Base-by-base conservation (phyloP, 1,284 basidiomycete species). In the Ganoderma meredithae region DNA sequence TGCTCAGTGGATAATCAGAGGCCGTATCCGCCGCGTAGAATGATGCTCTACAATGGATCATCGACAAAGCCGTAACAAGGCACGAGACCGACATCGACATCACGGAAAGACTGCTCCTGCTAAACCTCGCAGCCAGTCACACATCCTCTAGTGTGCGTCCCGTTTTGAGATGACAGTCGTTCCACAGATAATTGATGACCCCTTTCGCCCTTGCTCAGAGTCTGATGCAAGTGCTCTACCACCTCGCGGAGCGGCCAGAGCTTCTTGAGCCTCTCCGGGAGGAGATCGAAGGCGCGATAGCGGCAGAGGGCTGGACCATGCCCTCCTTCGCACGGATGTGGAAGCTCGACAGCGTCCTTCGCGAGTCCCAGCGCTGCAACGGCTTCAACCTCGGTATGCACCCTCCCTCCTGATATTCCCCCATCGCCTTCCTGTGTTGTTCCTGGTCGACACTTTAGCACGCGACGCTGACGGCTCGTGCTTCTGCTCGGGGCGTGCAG, bases 321-420 rank as follows among this genome's bases (percentile, higher is more conserved):
- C 72, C 66, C 0, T 78, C 81, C 0, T 65, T 86, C 40, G 75
- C 69, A 43, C 81, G 80, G 63, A 83, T 86, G 82, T 72, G 71
- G 60, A 83, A 81, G 67, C 62, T 85, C 1, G 85, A 87, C 72
- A 86, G 85, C 69, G 84, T 86, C 72, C 39, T 87, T 22, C 80
- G 77, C 58, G 85, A 87, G 71, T 76, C 78, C 1, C 78, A 80
- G 63, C 78, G 85, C 1, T 56, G 80, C 19, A 74, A 79, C 44
- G 78, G 79, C 36, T 59, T 69, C n/a, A 62, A 55, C 27, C 33
- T 63, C n/a, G 52, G 67, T 66, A 27, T 15, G 53, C n/a, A 22
- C 3, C 41, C 36, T 49, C 8, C 81, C 0, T 31, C 73, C 1
- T 41, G 47, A 60, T 72, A 10, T 7, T 81, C 36, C 9, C 36